A percentile compares a stretch with the other conserved stretches of the same genome.
phyloP scores from a whole-genome alignment of 768 basidiomycete species.

The Mycena alexandri region DNA sequence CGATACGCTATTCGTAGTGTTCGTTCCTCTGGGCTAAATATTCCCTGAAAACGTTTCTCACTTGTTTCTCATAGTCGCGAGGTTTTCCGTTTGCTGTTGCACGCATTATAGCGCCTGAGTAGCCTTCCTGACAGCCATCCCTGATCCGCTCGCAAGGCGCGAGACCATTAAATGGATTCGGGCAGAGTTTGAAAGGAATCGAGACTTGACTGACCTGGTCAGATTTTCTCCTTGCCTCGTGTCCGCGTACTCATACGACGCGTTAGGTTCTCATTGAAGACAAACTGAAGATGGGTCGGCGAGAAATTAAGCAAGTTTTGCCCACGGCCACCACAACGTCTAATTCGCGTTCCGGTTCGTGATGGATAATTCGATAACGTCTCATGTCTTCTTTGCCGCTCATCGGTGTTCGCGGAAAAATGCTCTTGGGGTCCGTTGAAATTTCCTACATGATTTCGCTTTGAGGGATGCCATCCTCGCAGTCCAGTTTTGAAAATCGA shows the following conservation, averaged over 20 bases:
- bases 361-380: background rate
- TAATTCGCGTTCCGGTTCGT: slow-evolving; percentile 4
- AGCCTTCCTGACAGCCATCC: slow-evolving; percentile 62
- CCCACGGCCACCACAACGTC: slow-evolving; percentile 45
- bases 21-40: slow-evolving; percentile 44
- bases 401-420: too few species aligned
- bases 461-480: too few species aligned
- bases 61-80: slow-evolving; percentile 29
- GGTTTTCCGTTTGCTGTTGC: slow-evolving; percentile 19
- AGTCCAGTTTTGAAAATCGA: too few species aligned
- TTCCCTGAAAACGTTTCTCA: background rate
- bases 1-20: slow-evolving; percentile 79
- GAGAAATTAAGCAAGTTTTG: slow-evolving; percentile 74
- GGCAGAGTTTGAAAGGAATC: slow-evolving; percentile 75
- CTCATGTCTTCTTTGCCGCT: background rate
- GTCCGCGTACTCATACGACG: slow-evolving; percentile 5
- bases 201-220: slow-evolving; percentile 69
- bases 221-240: slow-evolving; percentile 36
- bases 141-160: slow-evolving; percentile 67
- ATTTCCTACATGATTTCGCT: too few species aligned
- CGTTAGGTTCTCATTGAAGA: slow-evolving; percentile 71
- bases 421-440: too few species aligned
- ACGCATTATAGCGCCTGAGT: slow-evolving; percentile 7
- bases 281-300: slow-evolving; percentile 64
- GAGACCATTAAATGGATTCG: slow-evolving; percentile 84